These are phyloP conservation scores for Eucommia ulmoides DNA, from an alignment of 257 asterid species.

Conservation along the genomic window DNA sequence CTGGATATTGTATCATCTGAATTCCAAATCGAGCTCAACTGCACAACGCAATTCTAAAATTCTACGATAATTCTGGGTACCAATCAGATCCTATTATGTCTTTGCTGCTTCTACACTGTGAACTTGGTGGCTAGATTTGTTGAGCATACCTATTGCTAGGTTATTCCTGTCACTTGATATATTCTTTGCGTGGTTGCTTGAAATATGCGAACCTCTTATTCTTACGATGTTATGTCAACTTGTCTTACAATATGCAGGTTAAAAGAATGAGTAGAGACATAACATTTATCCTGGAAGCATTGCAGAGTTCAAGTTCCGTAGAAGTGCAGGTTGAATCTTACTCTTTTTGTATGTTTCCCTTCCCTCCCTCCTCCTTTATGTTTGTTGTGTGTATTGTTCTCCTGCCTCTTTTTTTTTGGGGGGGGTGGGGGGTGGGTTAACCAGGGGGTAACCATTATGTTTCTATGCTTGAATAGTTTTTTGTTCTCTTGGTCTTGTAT, in stretches of 20 bases:
- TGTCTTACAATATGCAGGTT: too few species aligned
- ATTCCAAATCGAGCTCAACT: too few species aligned
- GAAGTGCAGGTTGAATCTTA: constrained; percentile 64
- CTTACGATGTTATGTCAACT: too few species aligned
- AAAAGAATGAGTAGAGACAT: constrained; percentile 56
- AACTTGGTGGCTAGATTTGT: background rate
- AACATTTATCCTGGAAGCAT: constrained; percentile 59
- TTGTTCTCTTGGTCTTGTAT: constrained; percentile 12
- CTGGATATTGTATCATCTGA: too few species aligned
- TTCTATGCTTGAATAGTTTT: constrained; percentile 6
- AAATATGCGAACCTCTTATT: constrained; percentile 5
- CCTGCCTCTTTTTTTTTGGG: background rate
- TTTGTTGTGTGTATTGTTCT: constrained; percentile 8
- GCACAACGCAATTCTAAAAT: too few species aligned
- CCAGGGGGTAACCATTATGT: too few species aligned
- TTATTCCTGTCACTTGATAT: background rate
- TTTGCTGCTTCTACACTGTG: background rate
- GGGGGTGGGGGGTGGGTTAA: too few species aligned
- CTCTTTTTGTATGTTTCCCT: constrained; percentile 8
- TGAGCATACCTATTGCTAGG: background rate
- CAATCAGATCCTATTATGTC: too few species aligned
- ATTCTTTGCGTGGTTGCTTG: constrained; percentile 1
- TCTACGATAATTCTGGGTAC: too few species aligned
- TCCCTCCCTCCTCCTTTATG: background rate
- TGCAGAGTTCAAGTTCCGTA: constrained; percentile 63